Conservation (phyloP, 805 yeast genomes). For the Lipomyces starkeyi region DNA sequence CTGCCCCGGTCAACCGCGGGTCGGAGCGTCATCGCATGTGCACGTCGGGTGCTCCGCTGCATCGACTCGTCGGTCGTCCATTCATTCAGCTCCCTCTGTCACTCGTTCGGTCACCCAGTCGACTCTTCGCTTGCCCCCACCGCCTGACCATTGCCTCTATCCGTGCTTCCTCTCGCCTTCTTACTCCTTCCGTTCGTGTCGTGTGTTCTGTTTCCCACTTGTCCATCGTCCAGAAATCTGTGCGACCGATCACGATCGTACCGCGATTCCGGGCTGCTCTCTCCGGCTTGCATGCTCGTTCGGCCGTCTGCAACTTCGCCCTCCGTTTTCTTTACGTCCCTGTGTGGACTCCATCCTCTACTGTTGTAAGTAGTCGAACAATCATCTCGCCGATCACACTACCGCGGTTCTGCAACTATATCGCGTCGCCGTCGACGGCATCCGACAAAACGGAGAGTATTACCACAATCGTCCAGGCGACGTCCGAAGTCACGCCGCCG, state of each 20-base stretch:
- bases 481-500: slow-evolving; percentile 4
- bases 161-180: background rate
- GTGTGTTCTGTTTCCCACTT: background rate
- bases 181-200: background rate
- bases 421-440: slow-evolving; percentile 8
- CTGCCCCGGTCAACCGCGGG: background rate
- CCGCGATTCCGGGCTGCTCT: background rate
- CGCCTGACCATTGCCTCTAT: background rate
- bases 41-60: background rate
- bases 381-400: background rate
- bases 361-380: background rate
- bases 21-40: background rate
- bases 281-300: background rate
- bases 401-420: background rate
- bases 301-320: background rate
- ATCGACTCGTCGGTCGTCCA: background rate
- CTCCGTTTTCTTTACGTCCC: background rate
- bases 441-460: background rate
- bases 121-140: background rate
- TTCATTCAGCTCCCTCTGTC: slow-evolving; percentile 1
- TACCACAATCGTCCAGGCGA: background rate
- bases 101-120: background rate
- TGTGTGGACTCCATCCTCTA: background rate
- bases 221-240: background rate
- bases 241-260: background rate